Conservation (phyloP, 208 protist species). For the Trypanosoma melophagium region DNA sequence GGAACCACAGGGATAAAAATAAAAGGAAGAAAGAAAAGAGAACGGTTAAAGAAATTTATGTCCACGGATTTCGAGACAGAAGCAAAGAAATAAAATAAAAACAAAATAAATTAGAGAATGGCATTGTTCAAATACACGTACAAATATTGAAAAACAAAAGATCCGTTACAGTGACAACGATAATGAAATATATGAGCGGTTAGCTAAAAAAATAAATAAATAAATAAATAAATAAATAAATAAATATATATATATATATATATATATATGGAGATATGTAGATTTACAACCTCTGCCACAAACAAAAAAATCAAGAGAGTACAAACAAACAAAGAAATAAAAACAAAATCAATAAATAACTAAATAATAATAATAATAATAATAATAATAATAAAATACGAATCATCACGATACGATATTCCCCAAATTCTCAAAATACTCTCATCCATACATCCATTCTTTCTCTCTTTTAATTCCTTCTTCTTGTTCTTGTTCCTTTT, state of each 20-base stretch:
- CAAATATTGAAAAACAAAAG: background rate
- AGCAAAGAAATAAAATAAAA: constrained; percentile 3
- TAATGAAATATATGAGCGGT: too few relatives aligned
- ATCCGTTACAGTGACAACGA: too few relatives aligned
- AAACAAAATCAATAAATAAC: background rate
- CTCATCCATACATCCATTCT: too few relatives aligned
- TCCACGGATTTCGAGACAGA: background rate
- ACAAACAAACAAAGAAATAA: background rate
- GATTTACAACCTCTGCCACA: background rate
- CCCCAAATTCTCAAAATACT: too few relatives aligned
- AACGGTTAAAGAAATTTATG: too few relatives aligned
- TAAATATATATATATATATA: constrained; percentile 12
- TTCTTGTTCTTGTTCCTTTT: too few relatives aligned
- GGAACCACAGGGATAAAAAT: constrained; percentile 14
- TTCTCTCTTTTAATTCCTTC: too few relatives aligned
- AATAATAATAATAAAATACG: too few relatives aligned
- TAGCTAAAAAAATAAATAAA: too few relatives aligned
- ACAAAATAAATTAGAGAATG: constrained; percentile 4
- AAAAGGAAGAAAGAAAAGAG: constrained; percentile 3
- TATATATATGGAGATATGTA: constrained; percentile 1
- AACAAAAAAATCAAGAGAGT: background rate
- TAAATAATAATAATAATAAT: background rate
- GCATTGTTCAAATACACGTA: background rate
- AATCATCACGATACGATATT: too few relatives aligned
- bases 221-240: too few relatives aligned